Conservation (phyloP, 805 yeast genomes). For the Pichia nakasei region DNA sequence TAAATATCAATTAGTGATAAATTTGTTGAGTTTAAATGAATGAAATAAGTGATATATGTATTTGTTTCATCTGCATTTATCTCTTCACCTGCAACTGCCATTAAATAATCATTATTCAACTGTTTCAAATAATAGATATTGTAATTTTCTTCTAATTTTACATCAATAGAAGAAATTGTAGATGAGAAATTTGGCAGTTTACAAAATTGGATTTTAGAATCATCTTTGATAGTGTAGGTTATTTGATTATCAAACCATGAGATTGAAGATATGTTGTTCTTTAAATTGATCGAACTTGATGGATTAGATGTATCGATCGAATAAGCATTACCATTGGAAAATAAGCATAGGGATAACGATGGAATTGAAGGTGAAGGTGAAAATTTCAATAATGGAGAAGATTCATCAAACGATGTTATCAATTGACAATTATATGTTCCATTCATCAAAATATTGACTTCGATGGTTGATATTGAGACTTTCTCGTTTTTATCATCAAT, state of each 20-base stretch:
- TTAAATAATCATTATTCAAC: not conserved
- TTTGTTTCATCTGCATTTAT: not conserved
- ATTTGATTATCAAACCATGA: constrained; percentile 9
- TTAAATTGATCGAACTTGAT: not conserved
- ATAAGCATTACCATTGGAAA: constrained; percentile 4
- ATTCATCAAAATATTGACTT: constrained; percentile 2
- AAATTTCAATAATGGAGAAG: constrained; percentile 3
- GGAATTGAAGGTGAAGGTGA: constrained; percentile 3
- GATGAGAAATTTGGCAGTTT: not conserved
- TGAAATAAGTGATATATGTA: constrained; percentile 5
- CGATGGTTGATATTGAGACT: constrained; percentile 1
- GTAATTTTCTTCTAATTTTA: constrained; percentile 7
- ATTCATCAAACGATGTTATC: not conserved
- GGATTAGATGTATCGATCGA: not conserved
- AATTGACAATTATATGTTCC: constrained; percentile 4
- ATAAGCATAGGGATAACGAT: not conserved
- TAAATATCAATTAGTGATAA: constrained; percentile 8
- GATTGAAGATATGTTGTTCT: constrained; percentile 3
- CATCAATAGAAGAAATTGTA: not conserved
- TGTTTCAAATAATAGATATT: constrained; percentile 4
- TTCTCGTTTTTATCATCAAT: constrained; percentile 2
- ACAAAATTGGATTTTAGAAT: constrained; percentile 2
- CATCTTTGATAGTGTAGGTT: not conserved
- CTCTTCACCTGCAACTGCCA: constrained; percentile 2
- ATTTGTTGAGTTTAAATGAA: not conserved